Percentiles rank a stretch among this genome's conserved stretches.
Evolutionary conservation across 2,329 filamentous ascomycete genomes (phyloP).

Genomic region (Exophiala alcalophila): DNA sequence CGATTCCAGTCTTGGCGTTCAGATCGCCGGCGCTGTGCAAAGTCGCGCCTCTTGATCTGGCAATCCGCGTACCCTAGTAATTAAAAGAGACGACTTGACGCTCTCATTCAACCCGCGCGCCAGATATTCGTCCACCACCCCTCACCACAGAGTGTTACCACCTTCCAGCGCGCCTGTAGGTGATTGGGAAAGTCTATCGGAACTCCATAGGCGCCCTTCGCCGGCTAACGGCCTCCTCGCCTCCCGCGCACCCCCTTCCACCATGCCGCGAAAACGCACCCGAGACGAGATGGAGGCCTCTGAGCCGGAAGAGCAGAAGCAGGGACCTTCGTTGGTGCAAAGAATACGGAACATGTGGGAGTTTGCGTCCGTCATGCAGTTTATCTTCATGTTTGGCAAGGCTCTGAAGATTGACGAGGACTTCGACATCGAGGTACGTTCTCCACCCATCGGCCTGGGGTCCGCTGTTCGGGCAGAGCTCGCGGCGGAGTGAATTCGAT

Average conservation of each 20-base stretch:
- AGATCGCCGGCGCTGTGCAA: too few species aligned
- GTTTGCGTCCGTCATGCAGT: conserved; percentile 91
- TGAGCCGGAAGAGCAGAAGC: conserved; percentile 42
- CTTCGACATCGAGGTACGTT: conserved; percentile 79
- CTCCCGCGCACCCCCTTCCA: conserved; percentile 14
- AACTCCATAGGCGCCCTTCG: background rate
- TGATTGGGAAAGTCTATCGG: background rate
- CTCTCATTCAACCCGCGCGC: background rate
- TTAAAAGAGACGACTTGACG: conserved; percentile 7
- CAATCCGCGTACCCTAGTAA: conserved; percentile 7
- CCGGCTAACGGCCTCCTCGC: background rate
- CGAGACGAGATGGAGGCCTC: conserved; percentile 56
- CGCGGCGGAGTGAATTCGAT: conserved; percentile 21
- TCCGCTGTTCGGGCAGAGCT: background rate
- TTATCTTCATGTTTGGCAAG: conserved; percentile 85
- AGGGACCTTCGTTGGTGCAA: conserved; percentile 52
- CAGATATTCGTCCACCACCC: conserved; percentile 9
- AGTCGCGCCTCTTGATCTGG: too few species aligned
- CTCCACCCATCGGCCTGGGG: background rate
- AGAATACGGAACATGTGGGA: conserved; percentile 89
- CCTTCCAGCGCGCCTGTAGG: background rate
- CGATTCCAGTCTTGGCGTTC: too few species aligned
- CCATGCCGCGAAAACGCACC: conserved; percentile 52
- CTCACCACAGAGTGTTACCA: background rate
- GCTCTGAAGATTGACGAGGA: conserved; percentile 85